These are phyloP conservation scores for Lachancea quebecensis DNA, from an alignment of 805 yeast species.

Conservation along the genomic window DNA sequence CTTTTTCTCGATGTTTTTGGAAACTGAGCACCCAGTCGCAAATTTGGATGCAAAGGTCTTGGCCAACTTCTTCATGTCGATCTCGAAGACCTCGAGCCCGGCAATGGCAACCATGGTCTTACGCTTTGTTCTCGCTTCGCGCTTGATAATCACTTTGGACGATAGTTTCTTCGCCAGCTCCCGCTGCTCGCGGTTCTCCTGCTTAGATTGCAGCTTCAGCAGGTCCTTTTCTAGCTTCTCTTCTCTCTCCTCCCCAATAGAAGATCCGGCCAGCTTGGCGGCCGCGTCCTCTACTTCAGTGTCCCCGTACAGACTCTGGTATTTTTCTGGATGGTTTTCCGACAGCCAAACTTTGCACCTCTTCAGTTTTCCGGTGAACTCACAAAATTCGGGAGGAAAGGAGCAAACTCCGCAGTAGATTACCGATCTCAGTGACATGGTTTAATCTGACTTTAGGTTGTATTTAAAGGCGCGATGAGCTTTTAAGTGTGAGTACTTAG, in stretches of 20 bases:
- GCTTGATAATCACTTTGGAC: constrained; percentile 75
- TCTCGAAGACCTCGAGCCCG: constrained; percentile 81
- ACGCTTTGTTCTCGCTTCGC: constrained; percentile 85
- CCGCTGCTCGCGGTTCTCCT: constrained; percentile 77
- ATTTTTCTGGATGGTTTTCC: constrained; percentile 51
- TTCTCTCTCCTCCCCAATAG: constrained; percentile 68
- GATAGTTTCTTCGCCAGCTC: constrained; percentile 71
- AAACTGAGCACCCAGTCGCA: constrained; percentile 93
- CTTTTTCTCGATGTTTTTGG: constrained; percentile 83
- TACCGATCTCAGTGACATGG: constrained; percentile 34
- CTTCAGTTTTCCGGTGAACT: constrained; percentile 74
- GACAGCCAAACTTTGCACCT: constrained; percentile 81
- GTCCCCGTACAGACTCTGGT: constrained; percentile 47
- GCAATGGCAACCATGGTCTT: constrained; percentile 80
- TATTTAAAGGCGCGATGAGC: neutral
- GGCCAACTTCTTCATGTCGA: constrained; percentile 84
- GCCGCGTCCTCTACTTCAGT: constrained; percentile 35
- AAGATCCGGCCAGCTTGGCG: constrained; percentile 40
- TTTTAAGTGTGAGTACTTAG: neutral
- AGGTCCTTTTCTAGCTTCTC: constrained; percentile 76
- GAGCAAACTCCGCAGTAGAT: constrained; percentile 74
- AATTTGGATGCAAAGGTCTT: constrained; percentile 90
- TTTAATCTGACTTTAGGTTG: neutral
- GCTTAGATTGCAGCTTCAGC: constrained; percentile 77
- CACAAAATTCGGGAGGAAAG: constrained; percentile 88